Evolutionary conservation across 176 grass and related monocot species (phyloP), one percentile per base, ranked within the genome.

Genomic region (Poa pratensis): DNA sequence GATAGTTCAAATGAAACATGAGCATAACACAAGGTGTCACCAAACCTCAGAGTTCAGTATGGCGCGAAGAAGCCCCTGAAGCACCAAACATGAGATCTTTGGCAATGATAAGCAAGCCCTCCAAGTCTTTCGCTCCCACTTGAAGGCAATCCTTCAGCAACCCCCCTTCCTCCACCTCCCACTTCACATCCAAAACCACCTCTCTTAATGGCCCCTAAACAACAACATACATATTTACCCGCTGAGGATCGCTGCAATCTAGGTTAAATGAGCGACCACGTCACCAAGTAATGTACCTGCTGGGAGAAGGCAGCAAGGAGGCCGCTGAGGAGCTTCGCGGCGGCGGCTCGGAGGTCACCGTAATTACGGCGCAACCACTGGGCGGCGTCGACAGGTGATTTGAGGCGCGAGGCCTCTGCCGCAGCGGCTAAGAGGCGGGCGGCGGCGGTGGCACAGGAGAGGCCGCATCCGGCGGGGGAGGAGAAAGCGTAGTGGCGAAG

Each of bases 201-300:
- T 95, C 96, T 84, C 91, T 89, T 77, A 94, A 84, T 22, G 96
- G 89, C 1, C 96, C 93, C 96, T 99, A 83, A 94, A 99, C 59
- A 26, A 32, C 14, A 84, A 11, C 0, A 30, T 3, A 71, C 11
- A 51, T 13, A 26, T n/a, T 20, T 46, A 72, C 45, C 9, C 11
- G 67, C 60, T 74, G 8, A 66, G 43, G 24, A 88, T 45, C 69
- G 22, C 30, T 80, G 40, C 34, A 84, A 54, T 80, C 27, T 80
- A 23, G 46, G 30, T 73, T 23, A 5, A 9, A 12, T 42, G 32
- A 64, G 9, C 51, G 57, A 68, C 5, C 15, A 54, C 39, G 26
- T 62, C 26, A 75, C 0, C 19, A 72, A 49, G 20, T 40, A 40
- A 66, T 59, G 57, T 77, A 99, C 94, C 80, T 91, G 88, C 85